Base-by-base conservation (phyloP, 345 rosid species). In the Streptanthus diversifolius region DNA sequence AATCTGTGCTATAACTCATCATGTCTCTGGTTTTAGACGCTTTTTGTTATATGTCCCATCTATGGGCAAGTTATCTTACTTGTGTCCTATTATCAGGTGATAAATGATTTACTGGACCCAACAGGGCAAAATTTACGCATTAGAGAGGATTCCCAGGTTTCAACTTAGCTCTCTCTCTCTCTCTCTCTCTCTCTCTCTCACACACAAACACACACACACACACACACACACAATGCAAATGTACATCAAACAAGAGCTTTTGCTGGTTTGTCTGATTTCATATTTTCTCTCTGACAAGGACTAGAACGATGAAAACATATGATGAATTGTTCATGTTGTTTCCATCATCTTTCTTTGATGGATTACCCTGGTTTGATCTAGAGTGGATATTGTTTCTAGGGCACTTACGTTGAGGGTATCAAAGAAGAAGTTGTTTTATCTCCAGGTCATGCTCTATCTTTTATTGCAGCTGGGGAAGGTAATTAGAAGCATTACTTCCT, bases 381-480 rank as follows among this genome's bases (percentile, higher is more conserved):
- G 19, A 21, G 25, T 45, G 63, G 67, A 37, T 73, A 30, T 69
- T 36, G 35, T 54, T 65, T 74, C 39, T 80, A 90, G 97, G 96
- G 97, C 41, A 90, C 90, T 63, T 93, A 85, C 68, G 93, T 90
- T 17, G 97, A 93, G 69, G 93, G 97, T 76, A 90, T 95, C 80
- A 95, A 92, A 80, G 99, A 95, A 84, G 98, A 95, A 82, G 98
- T 95, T 56, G 98, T 95, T 47, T 83, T 95, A 79, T 95, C 99
- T 81, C 99, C 99, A 24, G 99, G 98, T 60, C 99, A 92, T 57
- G 99, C 89, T 32, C 85, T 95, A 73, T 95, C 99, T 67, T 95
- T 95, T 78, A 92, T 95, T 83, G 97, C 98, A 44, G 98, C 99
- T 30, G 99, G 99, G 41, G 99, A 95, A 87, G 99, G 99, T 95